Evolutionary conservation across 2,329 filamentous ascomycete genomes (phyloP).

Genomic region (Aspergillus tamarii): DNA sequence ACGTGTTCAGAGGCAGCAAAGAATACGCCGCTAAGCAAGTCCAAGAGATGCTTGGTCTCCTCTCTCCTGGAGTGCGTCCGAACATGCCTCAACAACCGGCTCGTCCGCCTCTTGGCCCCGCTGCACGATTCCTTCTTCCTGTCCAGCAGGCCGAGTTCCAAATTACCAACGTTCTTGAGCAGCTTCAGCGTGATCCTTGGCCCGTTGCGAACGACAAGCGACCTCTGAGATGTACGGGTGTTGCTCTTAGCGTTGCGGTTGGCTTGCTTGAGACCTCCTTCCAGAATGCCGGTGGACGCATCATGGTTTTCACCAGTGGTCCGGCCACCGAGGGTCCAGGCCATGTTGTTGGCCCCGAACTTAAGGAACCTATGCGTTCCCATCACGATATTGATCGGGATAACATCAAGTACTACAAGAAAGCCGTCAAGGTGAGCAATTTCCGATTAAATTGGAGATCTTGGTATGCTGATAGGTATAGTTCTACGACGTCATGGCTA

Average conservation of each 20-base stretch:
- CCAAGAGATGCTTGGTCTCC: slow-evolving; percentile 91
- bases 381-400: slow-evolving; percentile 99
- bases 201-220: slow-evolving; percentile 92
- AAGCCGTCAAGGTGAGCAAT: slow-evolving; percentile 79
- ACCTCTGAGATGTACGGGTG: slow-evolving; percentile 87
- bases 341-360: slow-evolving; percentile 92
- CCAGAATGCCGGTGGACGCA: slow-evolving; percentile 89
- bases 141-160: slow-evolving; percentile 97
- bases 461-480: slow-evolving; percentile 42
- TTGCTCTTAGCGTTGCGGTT: slow-evolving; percentile 93
- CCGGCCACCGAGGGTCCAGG: slow-evolving; percentile 94
- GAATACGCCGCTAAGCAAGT: slow-evolving; percentile 98
- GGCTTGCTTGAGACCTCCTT: slow-evolving; percentile 92
- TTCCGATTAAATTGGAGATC: background rate
- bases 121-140: slow-evolving; percentile 87
- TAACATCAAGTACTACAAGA: slow-evolving; percentile 99
- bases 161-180: slow-evolving; percentile 92
- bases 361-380: slow-evolving; percentile 94
- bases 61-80: slow-evolving; percentile 72
- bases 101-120: slow-evolving; percentile 74
- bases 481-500: slow-evolving; percentile 95
- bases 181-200: slow-evolving; percentile 96
- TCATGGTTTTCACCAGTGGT: slow-evolving; percentile 97
- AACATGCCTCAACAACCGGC: slow-evolving; percentile 72
- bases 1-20: slow-evolving; percentile 96